Percentiles rank a stretch among this genome's conserved stretches.
phyloP scores from a whole-genome alignment of 108 stramenopile genomes.

The Skeletonema grethae region DNA sequence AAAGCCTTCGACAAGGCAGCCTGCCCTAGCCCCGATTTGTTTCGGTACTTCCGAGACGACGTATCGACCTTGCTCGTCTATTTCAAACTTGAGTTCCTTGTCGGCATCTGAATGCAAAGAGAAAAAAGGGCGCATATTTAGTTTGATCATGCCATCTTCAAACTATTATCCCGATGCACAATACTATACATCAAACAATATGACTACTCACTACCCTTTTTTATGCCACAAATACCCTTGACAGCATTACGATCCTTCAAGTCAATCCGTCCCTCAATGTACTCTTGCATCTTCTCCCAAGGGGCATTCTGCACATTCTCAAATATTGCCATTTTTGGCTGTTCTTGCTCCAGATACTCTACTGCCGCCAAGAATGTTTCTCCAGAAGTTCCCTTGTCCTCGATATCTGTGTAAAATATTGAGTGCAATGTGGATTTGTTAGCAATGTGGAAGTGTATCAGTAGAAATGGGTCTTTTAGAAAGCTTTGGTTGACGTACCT shows the following conservation, averaged over 20 bases:
- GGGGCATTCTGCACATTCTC: conserved; percentile 79
- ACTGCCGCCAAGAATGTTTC: conserved; percentile 78
- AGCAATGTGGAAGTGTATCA: not conserved
- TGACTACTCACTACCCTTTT: conserved; percentile 11
- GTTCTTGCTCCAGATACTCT: conserved; percentile 55
- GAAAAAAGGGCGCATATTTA: not conserved
- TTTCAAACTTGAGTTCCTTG: conserved; percentile 34
- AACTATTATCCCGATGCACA: not conserved
- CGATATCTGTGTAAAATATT: conserved; percentile 53
- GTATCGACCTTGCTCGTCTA: conserved; percentile 29
- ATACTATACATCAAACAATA: not conserved
- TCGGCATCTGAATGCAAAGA: conserved; percentile 12
- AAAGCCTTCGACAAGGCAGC: conserved; percentile 61
- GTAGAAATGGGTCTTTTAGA: not conserved
- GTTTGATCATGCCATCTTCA: not conserved
- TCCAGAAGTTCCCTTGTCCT: conserved; percentile 71
- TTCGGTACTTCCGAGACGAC: conserved; percentile 55
- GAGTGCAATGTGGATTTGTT: not conserved
- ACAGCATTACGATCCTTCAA: conserved; percentile 32
- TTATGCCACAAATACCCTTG: conserved; percentile 48
- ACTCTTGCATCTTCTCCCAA: conserved; percentile 74
- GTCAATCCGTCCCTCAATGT: conserved; percentile 59
- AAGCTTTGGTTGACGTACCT: conserved; percentile 7
- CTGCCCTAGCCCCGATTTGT: conserved; percentile 56
- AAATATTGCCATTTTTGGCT: conserved; percentile 61